Conservation (phyloP, 2,329 filamentous ascomycete genomes). For the Trichoderma atrobrunneum region DNA sequence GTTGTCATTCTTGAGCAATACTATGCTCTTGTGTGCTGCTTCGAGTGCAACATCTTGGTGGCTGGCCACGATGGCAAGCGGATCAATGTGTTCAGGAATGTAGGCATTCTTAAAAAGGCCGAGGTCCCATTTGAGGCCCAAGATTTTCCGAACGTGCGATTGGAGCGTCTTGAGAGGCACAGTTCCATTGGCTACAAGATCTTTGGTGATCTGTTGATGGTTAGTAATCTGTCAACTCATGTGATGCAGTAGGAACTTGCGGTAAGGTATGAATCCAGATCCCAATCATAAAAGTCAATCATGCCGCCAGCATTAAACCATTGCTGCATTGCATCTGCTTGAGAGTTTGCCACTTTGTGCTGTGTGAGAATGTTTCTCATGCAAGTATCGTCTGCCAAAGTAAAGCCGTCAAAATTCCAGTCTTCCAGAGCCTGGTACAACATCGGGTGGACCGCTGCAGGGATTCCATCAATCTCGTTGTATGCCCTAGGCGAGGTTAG, state of each 20-base stretch:
- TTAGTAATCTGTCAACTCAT: background rate
- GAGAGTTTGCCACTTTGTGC: slow-evolving; percentile 9
- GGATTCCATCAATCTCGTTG: slow-evolving; percentile 1
- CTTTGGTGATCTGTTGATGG: background rate
- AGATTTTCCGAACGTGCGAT: slow-evolving; percentile 9
- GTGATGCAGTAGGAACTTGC: background rate
- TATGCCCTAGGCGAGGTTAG: background rate
- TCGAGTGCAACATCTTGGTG: slow-evolving; percentile 14
- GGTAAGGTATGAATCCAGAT: slow-evolving; percentile 6
- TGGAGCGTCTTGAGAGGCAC: slow-evolving; percentile 7
- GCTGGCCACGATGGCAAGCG: slow-evolving; percentile 8
- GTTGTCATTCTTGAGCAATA: slow-evolving; percentile 18
- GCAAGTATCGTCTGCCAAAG: slow-evolving; percentile 7
- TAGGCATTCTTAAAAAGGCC: slow-evolving; percentile 16
- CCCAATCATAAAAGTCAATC: slow-evolving; percentile 18
- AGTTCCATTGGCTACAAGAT: slow-evolving; percentile 10
- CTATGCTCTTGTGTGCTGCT: slow-evolving; percentile 17
- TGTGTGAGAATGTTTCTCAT: slow-evolving; percentile 6
- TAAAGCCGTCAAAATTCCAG: slow-evolving; percentile 16
- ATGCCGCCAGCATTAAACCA: slow-evolving; percentile 19
- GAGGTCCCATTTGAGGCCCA: slow-evolving; percentile 18
- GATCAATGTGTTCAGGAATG: slow-evolving; percentile 13
- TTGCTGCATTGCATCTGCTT: slow-evolving; percentile 16
- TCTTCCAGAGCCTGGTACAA: slow-evolving; percentile 8
- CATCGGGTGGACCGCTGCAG: background rate